Evolutionary conservation across 2,329 filamentous ascomycete genomes (phyloP), one percentile per base, ranked within the genome.

Genomic region (Nemania abortiva): DNA sequence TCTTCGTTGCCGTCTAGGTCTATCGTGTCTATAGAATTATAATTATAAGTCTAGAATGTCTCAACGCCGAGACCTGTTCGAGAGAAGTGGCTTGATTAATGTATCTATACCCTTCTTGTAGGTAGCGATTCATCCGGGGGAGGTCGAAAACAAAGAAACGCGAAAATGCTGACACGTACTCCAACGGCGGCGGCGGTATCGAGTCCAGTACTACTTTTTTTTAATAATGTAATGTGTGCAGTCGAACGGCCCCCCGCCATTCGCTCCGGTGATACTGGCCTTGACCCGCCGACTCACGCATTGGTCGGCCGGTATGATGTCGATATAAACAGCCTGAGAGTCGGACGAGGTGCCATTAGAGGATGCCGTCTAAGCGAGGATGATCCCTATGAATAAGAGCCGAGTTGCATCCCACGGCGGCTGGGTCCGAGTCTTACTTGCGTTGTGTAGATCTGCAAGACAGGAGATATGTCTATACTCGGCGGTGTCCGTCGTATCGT

Each of bases 381-480:
- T 29, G 50, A 62, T 65, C 47, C 45, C 54, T 45, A 63, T 54
- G 31, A 65, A 50, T 59, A 65, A 68, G 11, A 34, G 37, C 65
- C 57, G 57, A 62, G 34, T 37, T 59, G 62, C 27, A 45, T 52
- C 45, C 58, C 49, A 59, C 65, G 49, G 20, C 54, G 47, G 65
- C 62, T 59, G 61, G 68, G 55, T 63, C 63, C 59, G 55, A 54
- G 59, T 72, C 70, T 72, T 70, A 72, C 70, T 63, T 68, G 70
- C 68, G 68, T 72, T 37, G 50, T 18, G 62, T 45, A 53, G 50
- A 50, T 57, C 68, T 64, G 68, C 63, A 68, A 64, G 57, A 68
- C 54, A 68, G 49, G 62, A 58, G 54, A 67, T 53, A 42, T 52
- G 62, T 45, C 37, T 65, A 68, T 60, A 68, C 49, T 56, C 56